Base-by-base conservation (phyloP, 2,329 filamentous ascomycete species). In the Fusarium decemcellulare region DNA sequence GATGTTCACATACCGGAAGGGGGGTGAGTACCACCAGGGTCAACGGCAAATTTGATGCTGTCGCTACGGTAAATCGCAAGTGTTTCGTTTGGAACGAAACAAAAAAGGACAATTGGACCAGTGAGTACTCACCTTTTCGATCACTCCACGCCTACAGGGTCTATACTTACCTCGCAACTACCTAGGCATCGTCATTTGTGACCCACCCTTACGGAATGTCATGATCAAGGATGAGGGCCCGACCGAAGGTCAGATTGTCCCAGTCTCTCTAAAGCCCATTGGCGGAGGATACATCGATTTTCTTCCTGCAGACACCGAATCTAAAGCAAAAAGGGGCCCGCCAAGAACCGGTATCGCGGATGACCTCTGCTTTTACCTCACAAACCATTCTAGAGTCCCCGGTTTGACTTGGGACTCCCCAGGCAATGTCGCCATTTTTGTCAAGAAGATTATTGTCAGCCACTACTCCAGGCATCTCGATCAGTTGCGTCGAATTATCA, bases 341-440 rank as follows among this genome's bases (percentile, higher is more conserved):
- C 36, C 44, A 3, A 36, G 18, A 14, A 51, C 29, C 7, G 51
- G 55, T 14, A 18, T 58, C 6, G 55, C 29, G 2, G 36, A 58
- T 14, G 55, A 58, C 18, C 15, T 58, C 2, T 51, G 36, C 8
- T 58, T 58, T 14, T 58, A 58, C 11, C 55, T 58, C 6, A 15
- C 14, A 11, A 51, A 51, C 10, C 42, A 36, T n/a, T 43, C 55
- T 1, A 23, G 44, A 9, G 12, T 51, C 2, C 36, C 36, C 8
- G 55, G 29, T 5, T 23, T 58, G 12, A 43, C 12, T 12, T 16
- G 14, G 5, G n/a, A 51, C 10, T 34, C 55, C 1, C 44, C 55
- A 11, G 36, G 51, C 5, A 23, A 42, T 8, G 16, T 51, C 10
- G 5, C 29, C 6, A 1, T 51, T 3, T 58, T 51, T 14, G 4